Conservation (phyloP, 371 early-diverging fungal genomes). For the Capillidium rhysosporum region DNA sequence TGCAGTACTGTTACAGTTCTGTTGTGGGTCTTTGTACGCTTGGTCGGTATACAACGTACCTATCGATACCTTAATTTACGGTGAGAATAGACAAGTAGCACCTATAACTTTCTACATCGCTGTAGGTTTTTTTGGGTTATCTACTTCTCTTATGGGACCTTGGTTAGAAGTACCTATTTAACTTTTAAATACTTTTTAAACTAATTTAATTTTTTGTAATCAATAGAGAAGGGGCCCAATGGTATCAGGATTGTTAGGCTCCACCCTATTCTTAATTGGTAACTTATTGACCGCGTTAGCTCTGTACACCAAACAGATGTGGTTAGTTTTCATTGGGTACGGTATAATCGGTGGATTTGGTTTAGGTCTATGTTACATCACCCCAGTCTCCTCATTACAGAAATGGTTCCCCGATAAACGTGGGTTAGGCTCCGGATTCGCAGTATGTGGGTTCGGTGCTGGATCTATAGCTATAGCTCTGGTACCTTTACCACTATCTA, state of each 20-base stretch:
- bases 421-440: slow-evolving; percentile 30
- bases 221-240: slow-evolving; percentile 24
- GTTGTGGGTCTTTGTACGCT: slow-evolving; percentile 44
- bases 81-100: slow-evolving; percentile 15
- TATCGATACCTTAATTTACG: slow-evolving; percentile 27
- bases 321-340: slow-evolving; percentile 36
- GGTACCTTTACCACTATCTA: slow-evolving; percentile 26
- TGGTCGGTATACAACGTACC: slow-evolving; percentile 42
- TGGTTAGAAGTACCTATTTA: slow-evolving; percentile 24
- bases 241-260: slow-evolving; percentile 25
- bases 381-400: slow-evolving; percentile 32
- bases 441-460: slow-evolving; percentile 48
- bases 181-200: too few species aligned
- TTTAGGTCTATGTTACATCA: slow-evolving; percentile 36
- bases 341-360: slow-evolving; percentile 41
- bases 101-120: slow-evolving; percentile 45
- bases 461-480: slow-evolving; percentile 38
- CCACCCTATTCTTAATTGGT: slow-evolving; percentile 28
- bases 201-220: too few species aligned
- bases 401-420: slow-evolving; percentile 37
- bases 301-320: slow-evolving; percentile 23
- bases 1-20: slow-evolving; percentile 36
- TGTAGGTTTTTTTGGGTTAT: slow-evolving; percentile 35
- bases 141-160: slow-evolving; percentile 38
- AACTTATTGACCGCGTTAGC: slow-evolving; percentile 35